These are phyloP conservation scores for Diversispora epigaea DNA, from an alignment of 192 early-diverging fungal species.

Conservation along the genomic window DNA sequence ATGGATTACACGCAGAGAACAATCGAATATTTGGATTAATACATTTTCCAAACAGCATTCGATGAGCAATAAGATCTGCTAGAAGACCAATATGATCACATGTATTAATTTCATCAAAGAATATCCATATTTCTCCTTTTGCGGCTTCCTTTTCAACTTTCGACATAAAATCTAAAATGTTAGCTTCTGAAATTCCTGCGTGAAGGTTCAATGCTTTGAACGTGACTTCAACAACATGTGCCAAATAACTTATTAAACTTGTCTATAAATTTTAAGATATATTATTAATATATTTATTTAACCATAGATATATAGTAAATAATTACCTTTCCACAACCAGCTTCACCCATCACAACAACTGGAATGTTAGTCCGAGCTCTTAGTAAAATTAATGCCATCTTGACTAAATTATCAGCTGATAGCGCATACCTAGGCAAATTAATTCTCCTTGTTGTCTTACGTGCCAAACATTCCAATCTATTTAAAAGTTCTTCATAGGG, in stretches of 20 bases:
- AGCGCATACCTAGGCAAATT: constrained; percentile 24
- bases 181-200: constrained; percentile 20
- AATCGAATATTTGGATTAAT: constrained; percentile 27
- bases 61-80: constrained; percentile 22
- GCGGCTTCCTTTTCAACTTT: not conserved
- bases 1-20: constrained; percentile 33
- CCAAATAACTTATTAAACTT: constrained; percentile 25
- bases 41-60: constrained; percentile 14
- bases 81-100: constrained; percentile 26
- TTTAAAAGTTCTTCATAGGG: not conserved
- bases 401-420: constrained; percentile 19
- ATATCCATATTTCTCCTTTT: not conserved
- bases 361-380: constrained; percentile 17
- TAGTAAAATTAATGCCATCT: constrained; percentile 31
- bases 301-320: not conserved
- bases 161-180: constrained; percentile 16
- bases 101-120: constrained; percentile 33
- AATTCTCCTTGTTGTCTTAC: not conserved
- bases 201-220: not conserved
- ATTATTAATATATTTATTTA: not conserved
- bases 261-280: constrained; percentile 13
- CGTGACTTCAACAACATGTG: constrained; percentile 12
- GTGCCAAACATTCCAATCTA: constrained; percentile 19
- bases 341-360: constrained; percentile 27
- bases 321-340: constrained; percentile 31